Evolutionary conservation across 2,329 filamentous ascomycete species (phyloP).

Genomic region (Ophiostoma quercus): DNA sequence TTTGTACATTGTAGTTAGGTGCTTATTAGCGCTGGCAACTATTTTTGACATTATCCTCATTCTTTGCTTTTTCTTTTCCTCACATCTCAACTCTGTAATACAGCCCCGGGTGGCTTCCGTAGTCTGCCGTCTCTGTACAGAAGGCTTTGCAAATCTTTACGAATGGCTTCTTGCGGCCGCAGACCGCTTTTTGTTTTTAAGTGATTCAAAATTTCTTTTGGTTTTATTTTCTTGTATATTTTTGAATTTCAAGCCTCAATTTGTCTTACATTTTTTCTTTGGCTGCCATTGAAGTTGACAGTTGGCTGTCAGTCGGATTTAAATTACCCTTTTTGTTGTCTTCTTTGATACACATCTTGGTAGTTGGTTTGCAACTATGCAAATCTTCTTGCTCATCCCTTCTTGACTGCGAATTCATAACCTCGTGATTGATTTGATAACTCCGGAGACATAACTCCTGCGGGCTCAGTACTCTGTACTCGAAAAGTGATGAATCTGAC

Average conservation of each 20-base stretch:
- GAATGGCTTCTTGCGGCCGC: neutral
- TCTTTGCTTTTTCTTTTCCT: neutral
- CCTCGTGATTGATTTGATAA: neutral
- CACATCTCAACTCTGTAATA: neutral
- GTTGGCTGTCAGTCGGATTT: neutral
- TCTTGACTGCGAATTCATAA: neutral
- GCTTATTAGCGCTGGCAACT: neutral
- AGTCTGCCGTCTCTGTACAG: neutral
- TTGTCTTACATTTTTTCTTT: neutral
- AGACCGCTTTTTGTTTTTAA: constrained; percentile 6
- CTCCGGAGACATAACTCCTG: neutral
- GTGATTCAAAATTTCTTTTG: neutral
- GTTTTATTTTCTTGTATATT: neutral
- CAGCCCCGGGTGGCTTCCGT: neutral
- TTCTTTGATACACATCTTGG: neutral
- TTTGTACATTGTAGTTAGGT: neutral
- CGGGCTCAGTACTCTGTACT: neutral
- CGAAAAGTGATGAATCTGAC: neutral
- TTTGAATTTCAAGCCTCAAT: neutral
- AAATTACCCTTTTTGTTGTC: neutral
- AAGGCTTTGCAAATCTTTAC: neutral
- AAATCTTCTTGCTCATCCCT: neutral
- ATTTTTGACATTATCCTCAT: neutral
- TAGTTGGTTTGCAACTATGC: neutral
- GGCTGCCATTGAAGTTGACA: neutral